phyloP scores from a whole-genome alignment of 805 yeast species.

The Zygosaccharomyces gambellarensis region DNA sequence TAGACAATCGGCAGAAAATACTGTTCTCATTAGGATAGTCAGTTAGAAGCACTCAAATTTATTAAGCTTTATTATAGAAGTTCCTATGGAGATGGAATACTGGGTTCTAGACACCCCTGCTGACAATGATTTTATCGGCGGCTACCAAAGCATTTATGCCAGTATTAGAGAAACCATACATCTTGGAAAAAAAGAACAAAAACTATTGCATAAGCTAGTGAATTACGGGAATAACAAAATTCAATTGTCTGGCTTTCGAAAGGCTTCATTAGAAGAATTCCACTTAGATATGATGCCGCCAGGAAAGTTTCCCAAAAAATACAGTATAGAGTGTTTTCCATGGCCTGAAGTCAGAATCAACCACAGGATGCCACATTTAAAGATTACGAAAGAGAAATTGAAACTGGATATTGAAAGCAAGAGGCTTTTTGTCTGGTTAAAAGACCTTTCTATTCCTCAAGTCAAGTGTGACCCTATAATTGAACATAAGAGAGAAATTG shows the following conservation, averaged over 20 bases:
- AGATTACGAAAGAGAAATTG: slow-evolving; percentile 2
- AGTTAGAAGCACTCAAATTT: too few relatives aligned
- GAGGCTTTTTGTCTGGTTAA: background rate
- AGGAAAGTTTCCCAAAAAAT: background rate
- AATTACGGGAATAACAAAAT: background rate
- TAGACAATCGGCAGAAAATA: background rate
- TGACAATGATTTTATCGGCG: slow-evolving; percentile 9
- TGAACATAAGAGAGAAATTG: too few relatives aligned
- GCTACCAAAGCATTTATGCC: slow-evolving; percentile 8
- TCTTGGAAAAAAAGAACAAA: slow-evolving; percentile 8
- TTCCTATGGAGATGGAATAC: background rate
- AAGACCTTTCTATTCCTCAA: background rate
- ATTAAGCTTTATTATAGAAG: too few relatives aligned
- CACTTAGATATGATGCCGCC: background rate
- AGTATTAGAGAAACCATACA: slow-evolving; percentile 11
- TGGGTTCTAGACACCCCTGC: background rate
- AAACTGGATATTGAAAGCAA: slow-evolving; percentile 3
- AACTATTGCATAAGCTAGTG: slow-evolving; percentile 6
- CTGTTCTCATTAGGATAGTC: background rate
- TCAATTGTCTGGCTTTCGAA: background rate
- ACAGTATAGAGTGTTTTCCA: background rate
- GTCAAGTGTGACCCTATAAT: background rate
- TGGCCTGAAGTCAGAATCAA: slow-evolving; percentile 1
- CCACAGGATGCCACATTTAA: background rate
- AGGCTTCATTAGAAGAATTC: background rate